Conservation (phyloP, 2,329 filamentous ascomycete genomes). For the Aureobasidium sp. region DNA sequence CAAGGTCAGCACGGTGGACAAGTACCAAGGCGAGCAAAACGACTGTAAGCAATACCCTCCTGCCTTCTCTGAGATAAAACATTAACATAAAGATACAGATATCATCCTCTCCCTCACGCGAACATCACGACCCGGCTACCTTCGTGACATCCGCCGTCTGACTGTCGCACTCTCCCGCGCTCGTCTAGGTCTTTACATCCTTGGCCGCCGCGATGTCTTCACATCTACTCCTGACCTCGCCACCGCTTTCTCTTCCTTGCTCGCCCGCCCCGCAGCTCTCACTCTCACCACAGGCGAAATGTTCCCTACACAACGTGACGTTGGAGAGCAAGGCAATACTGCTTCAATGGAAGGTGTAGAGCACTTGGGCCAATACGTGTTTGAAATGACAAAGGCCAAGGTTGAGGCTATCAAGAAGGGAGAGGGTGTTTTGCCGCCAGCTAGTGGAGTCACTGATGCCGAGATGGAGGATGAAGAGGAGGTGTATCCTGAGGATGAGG, state of each 20-base stretch:
- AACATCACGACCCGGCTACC: conserved; percentile 81
- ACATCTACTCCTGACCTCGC: conserved; percentile 82
- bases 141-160: conserved; percentile 85
- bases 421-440: conserved; percentile 26
- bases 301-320: conserved; percentile 56
- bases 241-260: conserved; percentile 73
- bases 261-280: conserved; percentile 63
- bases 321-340: conserved; percentile 44
- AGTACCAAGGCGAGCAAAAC: conserved; percentile 98
- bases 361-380: conserved; percentile 93
- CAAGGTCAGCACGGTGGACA: conserved; percentile 91
- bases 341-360: conserved; percentile 92
- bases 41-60: conserved; percentile 55
- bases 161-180: conserved; percentile 93
- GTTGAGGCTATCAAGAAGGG: conserved; percentile 49
- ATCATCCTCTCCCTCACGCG: conserved; percentile 89
- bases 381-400: conserved; percentile 81
- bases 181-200: conserved; percentile 81
- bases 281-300: conserved; percentile 78
- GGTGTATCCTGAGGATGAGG: conserved; percentile 30
- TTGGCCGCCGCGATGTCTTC: conserved; percentile 83
- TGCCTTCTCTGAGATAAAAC: neutral
- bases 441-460: conserved; percentile 24
- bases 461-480: conserved; percentile 30
- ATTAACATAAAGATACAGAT: conserved; percentile 46